Evolutionary conservation across 345 rosid species (phyloP).

Genomic region (Punica granatum): DNA sequence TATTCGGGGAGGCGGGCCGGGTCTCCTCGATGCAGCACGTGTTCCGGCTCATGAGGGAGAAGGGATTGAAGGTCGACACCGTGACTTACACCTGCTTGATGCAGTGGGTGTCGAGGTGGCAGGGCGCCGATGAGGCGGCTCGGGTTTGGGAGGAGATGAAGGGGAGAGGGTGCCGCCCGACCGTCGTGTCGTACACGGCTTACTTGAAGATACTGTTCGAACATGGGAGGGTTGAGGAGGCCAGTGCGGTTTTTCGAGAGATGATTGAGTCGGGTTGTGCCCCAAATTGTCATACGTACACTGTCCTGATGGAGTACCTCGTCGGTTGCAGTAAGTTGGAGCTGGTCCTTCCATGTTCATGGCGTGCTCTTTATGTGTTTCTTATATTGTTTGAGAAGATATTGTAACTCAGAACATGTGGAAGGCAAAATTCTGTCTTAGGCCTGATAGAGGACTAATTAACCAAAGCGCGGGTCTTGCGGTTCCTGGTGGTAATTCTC

Average conservation of each 20-base stretch:
- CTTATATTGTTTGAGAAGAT: slow-evolving; percentile 23
- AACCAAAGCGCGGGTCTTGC: neutral
- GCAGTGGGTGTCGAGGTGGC: slow-evolving; percentile 69
- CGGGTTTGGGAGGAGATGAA: slow-evolving; percentile 71
- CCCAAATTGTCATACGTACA: slow-evolving; percentile 77
- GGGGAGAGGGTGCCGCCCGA: slow-evolving; percentile 36
- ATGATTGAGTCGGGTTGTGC: slow-evolving; percentile 49
- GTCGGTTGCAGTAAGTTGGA: slow-evolving; percentile 39
- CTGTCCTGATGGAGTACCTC: slow-evolving; percentile 74
- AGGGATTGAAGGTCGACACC: slow-evolving; percentile 49
- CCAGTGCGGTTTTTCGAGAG: slow-evolving; percentile 55
- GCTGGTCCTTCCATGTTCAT: neutral
- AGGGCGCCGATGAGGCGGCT: slow-evolving; percentile 59
- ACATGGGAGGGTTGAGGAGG: slow-evolving; percentile 51
- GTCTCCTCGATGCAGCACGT: slow-evolving; percentile 55
- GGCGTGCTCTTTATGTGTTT: slow-evolving; percentile 25
- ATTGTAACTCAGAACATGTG: neutral
- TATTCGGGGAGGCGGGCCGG: slow-evolving; percentile 87
- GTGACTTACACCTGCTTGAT: slow-evolving; percentile 72
- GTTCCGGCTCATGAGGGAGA: slow-evolving; percentile 53
- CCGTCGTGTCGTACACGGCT: slow-evolving; percentile 76
- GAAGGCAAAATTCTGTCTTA: neutral
- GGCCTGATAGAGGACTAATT: neutral
- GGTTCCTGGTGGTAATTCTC: neutral
- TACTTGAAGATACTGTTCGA: slow-evolving; percentile 74